Base-by-base conservation (phyloP, 2,329 filamentous ascomycete genomes). In the Verticillium longisporum region DNA sequence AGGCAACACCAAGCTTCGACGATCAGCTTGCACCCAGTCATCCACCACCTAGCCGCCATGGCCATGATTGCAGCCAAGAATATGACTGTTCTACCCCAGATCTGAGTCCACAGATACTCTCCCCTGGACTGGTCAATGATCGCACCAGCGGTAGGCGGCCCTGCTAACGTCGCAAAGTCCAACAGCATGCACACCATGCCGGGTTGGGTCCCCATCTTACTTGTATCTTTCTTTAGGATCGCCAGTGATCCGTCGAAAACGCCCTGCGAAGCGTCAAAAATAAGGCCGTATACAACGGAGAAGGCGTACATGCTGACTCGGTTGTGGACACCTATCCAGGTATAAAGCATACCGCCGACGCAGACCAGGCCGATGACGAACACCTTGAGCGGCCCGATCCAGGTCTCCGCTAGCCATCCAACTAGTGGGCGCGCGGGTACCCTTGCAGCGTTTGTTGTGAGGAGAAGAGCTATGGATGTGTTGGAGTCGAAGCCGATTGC, bases 361-460 rank as follows among this genome's bases (percentile, higher is more conserved):
- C 45, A 21, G 10, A 11, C 13, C 9, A 26, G 45, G 0, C 79
- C 76, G 1, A 82, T 63, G 14, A 84, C 73, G 0, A 77, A 77
- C 0, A 83, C 78, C 64, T 86, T 87, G 34, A 87, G 74, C 0
- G 83, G 77, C 0, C 85, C 86, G 31, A 81, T 73, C 57, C 73
- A 77, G 0, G 69, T 76, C 66, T 88, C 84, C 0, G 84, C 84
- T 2, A 88, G 71, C 61, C 76, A 80, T 2, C 80, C 81, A 0
- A 82, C 80, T 1, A 88, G 61, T 4, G 86, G 72, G 0, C 86
- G 80, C 6, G 80, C 82, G 0, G 83, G 70, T 1, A 88, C 76
- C 0, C 84, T 84, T 14, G 85, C 72, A 6, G 78, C 84, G 66
- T 87, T 88, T 15, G 85, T 78, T 32, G 87, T 78, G 26, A 89